Percentiles rank a stretch among this genome's conserved stretches.
Conservation (phyloP, 495 filamentous ascomycete species). For the Penicillium ochrochloron region DNA sequence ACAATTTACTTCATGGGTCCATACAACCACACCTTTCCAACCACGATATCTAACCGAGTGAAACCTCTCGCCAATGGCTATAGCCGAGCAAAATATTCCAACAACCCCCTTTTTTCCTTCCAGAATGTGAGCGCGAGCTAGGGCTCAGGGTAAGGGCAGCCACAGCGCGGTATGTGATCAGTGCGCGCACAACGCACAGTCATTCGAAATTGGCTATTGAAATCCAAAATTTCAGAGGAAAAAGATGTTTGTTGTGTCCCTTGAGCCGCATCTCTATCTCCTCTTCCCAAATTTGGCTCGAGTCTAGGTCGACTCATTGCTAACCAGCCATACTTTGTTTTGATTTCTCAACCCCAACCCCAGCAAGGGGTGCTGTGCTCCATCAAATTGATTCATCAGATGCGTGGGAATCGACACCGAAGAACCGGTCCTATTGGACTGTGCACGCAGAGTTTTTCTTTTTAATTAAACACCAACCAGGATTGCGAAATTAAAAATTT, state of each 20-base stretch:
- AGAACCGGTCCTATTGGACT: constrained; percentile 14
- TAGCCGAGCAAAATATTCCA: neutral
- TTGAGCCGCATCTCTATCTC: neutral
- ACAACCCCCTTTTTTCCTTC: constrained; percentile 5
- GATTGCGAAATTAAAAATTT: constrained; percentile 15
- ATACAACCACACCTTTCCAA: neutral
- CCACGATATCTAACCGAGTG: neutral
- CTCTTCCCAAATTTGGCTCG: neutral
- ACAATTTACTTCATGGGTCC: neutral
- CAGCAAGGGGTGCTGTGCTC: constrained; percentile 24
- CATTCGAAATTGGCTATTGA: neutral
- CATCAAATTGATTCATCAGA: constrained; percentile 25
- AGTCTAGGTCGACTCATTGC: neutral
- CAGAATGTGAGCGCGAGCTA: constrained; percentile 15
- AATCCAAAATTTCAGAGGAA: neutral
- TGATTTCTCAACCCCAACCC: constrained; percentile 21
- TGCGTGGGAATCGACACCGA: neutral
- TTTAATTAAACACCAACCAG: constrained; percentile 7
- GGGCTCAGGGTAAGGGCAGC: constrained; percentile 39
- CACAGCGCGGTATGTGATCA: constrained; percentile 32
- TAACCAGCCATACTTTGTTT: constrained; percentile 16
- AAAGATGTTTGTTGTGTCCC: neutral
- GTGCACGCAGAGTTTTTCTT: neutral
- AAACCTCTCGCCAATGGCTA: too few species aligned
- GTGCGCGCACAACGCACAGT: constrained; percentile 27